Base-by-base conservation (phyloP, 2,329 filamentous ascomycete species). In the Cladophialophora carrionii region DNA sequence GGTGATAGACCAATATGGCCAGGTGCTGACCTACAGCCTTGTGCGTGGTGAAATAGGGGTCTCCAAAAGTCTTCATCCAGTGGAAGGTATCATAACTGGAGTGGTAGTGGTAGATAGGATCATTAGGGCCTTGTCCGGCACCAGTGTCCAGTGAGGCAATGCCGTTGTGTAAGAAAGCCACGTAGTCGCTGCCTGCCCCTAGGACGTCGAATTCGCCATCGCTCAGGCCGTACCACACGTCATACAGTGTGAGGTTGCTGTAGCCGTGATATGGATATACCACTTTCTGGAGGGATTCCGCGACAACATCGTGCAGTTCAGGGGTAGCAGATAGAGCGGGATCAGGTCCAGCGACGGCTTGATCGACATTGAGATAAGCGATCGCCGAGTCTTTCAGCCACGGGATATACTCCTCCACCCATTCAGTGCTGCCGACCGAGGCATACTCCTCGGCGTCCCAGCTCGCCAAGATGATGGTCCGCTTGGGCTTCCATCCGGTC, bases 11-110 rank as follows among this genome's bases (percentile, higher is more conserved):
- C 5, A 82, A 72, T 7, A 82, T 73, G 0, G 78, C 73, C 2
- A 81, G 70, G 62, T 78, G 80, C 62, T 83, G 80, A 5, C 81
- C 81, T 68, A 85, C 82, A 2, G 79, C 80, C 7, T 78, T 77
- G 69, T 85, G 83, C 1, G 79, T 77, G 53, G 76, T 72, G 71
- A 83, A 84, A 2, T 79, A 82, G 0, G 81, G 81, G 69, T 85
- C 83, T 4, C 81, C 83, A 63, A 78, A 84, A 0, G 75, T 80
- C 0, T 73, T 69, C 82, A 85, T 84, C 83, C 83, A 85, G 64
- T 80, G 77, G 66, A 82, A 83, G 34, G 76, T 73, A 66, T 83
- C 73, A 74, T 83, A 83, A 70, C 78, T 77, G 31, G 76, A 79
- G 69, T 83, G 80, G 70, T 82, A 82, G 32, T 76, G 80, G 62